Evolutionary conservation across 2,329 filamentous ascomycete species (phyloP), one percentile per base, ranked within the genome.

Genomic region (Fusarium odoratissimum): DNA sequence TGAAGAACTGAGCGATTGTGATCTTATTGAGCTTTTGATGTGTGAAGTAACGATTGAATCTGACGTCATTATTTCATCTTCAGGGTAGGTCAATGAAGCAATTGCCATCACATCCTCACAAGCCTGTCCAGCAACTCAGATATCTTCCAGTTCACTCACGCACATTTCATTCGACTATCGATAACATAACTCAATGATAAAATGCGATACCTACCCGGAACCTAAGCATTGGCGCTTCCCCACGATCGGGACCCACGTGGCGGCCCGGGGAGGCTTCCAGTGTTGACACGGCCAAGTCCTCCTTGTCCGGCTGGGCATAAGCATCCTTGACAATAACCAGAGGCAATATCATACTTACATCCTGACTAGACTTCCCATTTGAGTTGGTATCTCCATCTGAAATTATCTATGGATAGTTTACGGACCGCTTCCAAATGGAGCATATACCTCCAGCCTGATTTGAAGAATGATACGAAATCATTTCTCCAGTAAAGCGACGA

Each of bases 51-150:
- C 21, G 16, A 17, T 31, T 28, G 1, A 10, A 21, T 4, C 9
- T 65, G 59, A 65, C 62, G 59, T 64, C 62, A 65, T 41, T 21
- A n/a, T 35, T 33, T 1, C 19, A 21, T 35, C n/a, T 42, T 19
- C 16, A 60, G 57, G 57, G 63, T 64, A 67, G 28, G 30, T 19
- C 8, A 19, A 46, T 31, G 23, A n/a, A 21, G 37, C n/a, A 38
- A 41, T 56, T 7, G 1, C 2, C 17, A 21, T 25, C 5, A 5
- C 11, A 30, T 45, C 7, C 35, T 35, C 4, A 17, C 30, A 35
- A 21, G 7, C 23, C 8, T 8, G 16, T 19, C 11, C 14, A 19
- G 11, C 8, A 5, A 8, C 19, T 33, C 9, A 45, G 33, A 13
- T 25, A 28, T 21, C 6, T 16, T 19, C 6, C 10, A 8, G 5